Base-by-base conservation (phyloP, 768 basidiomycete species). In the Amanita muscaria region DNA sequence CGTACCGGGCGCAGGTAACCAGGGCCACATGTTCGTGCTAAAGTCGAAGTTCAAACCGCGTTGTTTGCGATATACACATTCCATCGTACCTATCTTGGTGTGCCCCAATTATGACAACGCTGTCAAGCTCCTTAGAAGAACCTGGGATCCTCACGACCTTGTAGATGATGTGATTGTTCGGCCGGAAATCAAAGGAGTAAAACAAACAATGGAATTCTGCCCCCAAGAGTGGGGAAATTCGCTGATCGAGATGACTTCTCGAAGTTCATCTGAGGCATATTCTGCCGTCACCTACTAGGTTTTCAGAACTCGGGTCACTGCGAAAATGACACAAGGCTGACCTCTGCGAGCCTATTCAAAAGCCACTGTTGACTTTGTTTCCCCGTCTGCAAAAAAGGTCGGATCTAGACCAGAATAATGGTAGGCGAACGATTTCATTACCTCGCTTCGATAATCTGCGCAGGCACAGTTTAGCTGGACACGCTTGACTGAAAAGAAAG, bases 201-300 rank as follows among this genome's bases (percentile, higher is more conserved):
- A 27, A 59, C 79, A 48, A 57, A 84, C 80, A 49, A 88, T 79
- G 41, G 76, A 74, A 61, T 85, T 82, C 69, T 96, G 92, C 8
- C 81, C 82, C 91, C 90, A 92, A 2, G 77, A 64, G 59, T 92
- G 89, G 39, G 65, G 45, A 53, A 91, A 90, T 60, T 89, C 88
- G 19, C 69, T 64, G 46, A 90, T 61, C 5, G 73, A 72, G 53
- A 94, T 86, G 12, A 60, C 53, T 36, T 72, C 55, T 35, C 65
- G 73, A 39, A 90, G 63, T 24, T 70, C 67, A 32, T 76, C 59
- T 3, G 79, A 72, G 11, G 80, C 85, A 47, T 66, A 76, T 52
- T 80, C 59, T 29, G 63, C 52, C 2, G 88, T 90, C 49, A 83
- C 76, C 85, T 88, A 51, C 38, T 23, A 40, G 19, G 22, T 27